Percentiles rank a stretch among this genome's conserved stretches.
Conservation (phyloP, 768 basidiomycete species). For the Harrya chromipes region DNA sequence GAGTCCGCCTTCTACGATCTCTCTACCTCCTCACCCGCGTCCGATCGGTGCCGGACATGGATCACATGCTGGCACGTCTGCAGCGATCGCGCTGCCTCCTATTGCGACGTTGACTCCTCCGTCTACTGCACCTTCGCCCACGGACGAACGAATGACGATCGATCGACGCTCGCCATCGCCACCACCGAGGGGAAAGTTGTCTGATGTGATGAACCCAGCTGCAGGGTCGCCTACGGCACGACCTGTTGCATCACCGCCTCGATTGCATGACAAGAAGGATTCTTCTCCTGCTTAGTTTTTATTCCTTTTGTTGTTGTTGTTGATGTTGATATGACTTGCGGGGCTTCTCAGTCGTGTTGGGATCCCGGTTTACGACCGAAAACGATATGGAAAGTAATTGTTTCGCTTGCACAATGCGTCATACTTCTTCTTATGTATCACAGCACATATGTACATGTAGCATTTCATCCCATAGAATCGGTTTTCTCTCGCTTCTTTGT, state of each 20-base stretch:
- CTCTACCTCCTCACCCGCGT: constrained; percentile 71
- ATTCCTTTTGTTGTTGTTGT: constrained; percentile 6
- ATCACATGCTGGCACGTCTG: constrained; percentile 35
- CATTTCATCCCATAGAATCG: constrained; percentile 18
- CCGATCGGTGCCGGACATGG: constrained; percentile 58
- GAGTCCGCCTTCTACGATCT: constrained; percentile 50
- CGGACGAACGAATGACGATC: constrained; percentile 35
- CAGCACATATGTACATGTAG: constrained; percentile 29
- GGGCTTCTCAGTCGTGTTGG: not conserved
- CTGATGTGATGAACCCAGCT: constrained; percentile 47
- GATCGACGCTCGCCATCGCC: constrained; percentile 47
- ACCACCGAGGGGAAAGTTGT: constrained; percentile 50
- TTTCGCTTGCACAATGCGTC: constrained; percentile 15
- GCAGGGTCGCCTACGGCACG: constrained; percentile 53
- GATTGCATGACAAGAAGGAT: constrained; percentile 34
- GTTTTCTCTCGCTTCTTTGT: not conserved
- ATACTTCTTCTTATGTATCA: constrained; percentile 22
- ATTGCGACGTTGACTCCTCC: constrained; percentile 60
- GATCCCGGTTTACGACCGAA: constrained; percentile 15
- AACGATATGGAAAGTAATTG: constrained; percentile 19
- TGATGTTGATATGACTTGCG: constrained; percentile 8
- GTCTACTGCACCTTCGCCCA: constrained; percentile 54
- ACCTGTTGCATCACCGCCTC: constrained; percentile 53
- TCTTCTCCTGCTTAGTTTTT: constrained; percentile 21
- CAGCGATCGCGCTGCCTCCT: constrained; percentile 58